Base-by-base conservation (phyloP, 805 yeast species). In the Candida jianshihensis region DNA sequence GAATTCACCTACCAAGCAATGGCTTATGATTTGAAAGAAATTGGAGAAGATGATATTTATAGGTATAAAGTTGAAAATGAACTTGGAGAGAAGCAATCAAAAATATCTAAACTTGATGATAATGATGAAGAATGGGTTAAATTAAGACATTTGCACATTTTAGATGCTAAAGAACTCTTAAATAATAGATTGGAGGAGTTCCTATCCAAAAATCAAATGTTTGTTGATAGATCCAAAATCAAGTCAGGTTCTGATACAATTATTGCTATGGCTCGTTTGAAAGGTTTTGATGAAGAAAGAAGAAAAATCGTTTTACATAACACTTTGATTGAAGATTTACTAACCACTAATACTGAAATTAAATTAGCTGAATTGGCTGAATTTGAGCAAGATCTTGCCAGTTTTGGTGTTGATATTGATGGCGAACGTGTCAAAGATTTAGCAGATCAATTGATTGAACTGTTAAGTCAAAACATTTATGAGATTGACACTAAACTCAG, bases 1-100 rank as follows among this genome's bases (percentile, higher is more conserved):
- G 96, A 87, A 55, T 86, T 89, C 59, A 75, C 81, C 18, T 92
- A 89, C 59, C 95, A 90, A 60, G 89, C 97, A 5, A 79, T 89
- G 84, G 82, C 89, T 15, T 81, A 81, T 63, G 98, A 90, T 57
- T 60, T 81, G 19, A 69, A 71, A 2, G 63, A 61, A 21, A 72
- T 64, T 26, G 52, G 60, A n/a, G 57, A 64, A 36, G 57, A 63
- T 37, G 63, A 70, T 45, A 51, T 53, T n/a, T 81, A 74, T 54
- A 62, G 53, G 22, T 84, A 79, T 51, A 54, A 62, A 31, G 69
- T 74, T 7, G 82, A 73, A 49, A 75, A 65, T 52, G 86, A 75
- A 54, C 52, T 47, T 13, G 75, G 74, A 13, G 63, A 51, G 18
- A 47, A 54, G 24, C 73, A 70, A 40, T 49, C 55, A 27, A 69